Percentiles rank a stretch among this genome's conserved stretches.
Conservation (phyloP, 352 stramenopile species). For the Peronospora belbahrii region DNA sequence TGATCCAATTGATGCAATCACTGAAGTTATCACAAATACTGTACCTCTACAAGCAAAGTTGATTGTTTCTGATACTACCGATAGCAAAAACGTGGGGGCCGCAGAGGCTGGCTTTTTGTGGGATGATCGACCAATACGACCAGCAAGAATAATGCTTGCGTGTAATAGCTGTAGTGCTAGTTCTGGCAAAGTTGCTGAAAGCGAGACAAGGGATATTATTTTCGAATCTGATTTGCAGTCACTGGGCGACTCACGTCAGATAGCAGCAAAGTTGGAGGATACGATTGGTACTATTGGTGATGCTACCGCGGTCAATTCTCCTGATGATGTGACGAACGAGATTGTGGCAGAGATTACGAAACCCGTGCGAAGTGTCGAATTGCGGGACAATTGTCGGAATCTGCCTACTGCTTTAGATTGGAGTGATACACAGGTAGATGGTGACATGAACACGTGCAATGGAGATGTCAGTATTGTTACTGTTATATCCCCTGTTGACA, state of each 20-base stretch:
- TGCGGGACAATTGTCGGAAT: background rate
- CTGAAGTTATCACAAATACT: background rate
- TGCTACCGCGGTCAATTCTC: background rate
- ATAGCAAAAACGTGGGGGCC: background rate
- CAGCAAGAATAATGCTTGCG: background rate
- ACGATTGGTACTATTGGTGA: background rate
- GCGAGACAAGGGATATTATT: background rate
- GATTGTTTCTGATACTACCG: background rate
- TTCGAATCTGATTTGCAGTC: background rate
- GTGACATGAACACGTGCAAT: background rate
- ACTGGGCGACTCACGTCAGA: background rate
- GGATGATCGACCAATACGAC: conserved; percentile 1
- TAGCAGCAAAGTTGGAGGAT: background rate
- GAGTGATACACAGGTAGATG: background rate
- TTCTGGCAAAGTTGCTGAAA: background rate
- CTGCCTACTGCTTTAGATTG: background rate
- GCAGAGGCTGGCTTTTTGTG: background rate
- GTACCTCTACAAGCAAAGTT: background rate
- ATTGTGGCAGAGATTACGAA: background rate
- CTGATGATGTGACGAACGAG: background rate
- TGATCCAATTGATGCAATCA: background rate
- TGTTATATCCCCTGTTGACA: background rate
- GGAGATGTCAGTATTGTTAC: background rate
- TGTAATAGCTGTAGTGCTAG: background rate
- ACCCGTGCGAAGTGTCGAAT: background rate